Evolutionary conservation across 2,329 filamentous ascomycete species (phyloP).

Genomic region (Cryphonectria radicalis): DNA sequence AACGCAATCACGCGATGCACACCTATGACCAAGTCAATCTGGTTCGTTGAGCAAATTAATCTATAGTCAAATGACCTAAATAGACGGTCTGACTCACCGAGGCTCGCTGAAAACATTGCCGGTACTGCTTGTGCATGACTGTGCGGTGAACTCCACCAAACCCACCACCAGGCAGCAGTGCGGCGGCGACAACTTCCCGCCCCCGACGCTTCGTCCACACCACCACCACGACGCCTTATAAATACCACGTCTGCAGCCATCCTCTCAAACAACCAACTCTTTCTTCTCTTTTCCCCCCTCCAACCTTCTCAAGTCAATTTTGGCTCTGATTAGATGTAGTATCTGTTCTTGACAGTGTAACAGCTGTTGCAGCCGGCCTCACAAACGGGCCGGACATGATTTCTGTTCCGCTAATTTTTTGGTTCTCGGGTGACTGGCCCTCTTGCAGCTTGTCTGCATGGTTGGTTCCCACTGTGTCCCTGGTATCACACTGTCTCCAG

Average conservation of each 20-base stretch:
- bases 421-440: background rate
- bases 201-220: background rate
- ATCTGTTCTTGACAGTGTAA: constrained; percentile 24
- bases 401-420: constrained; percentile 2
- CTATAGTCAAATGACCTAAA: background rate
- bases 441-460: constrained; percentile 5
- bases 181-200: background rate
- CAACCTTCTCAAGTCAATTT: constrained; percentile 16
- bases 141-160: background rate
- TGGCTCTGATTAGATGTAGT: constrained; percentile 24
- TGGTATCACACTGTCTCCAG: constrained; percentile 23
- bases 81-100: background rate
- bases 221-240: background rate
- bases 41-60: background rate
- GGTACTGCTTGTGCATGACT: background rate
- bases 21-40: background rate
- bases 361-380: constrained; percentile 11
- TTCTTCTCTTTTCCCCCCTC: background rate
- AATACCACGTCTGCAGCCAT: background rate
- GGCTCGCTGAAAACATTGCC: background rate
- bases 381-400: background rate
- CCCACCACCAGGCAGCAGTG: background rate
- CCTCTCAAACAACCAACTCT: background rate
- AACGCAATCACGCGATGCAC: background rate
- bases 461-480: constrained; percentile 7